Conservation (phyloP, 169 alveolate species). For the Babesia bovis region DNA sequence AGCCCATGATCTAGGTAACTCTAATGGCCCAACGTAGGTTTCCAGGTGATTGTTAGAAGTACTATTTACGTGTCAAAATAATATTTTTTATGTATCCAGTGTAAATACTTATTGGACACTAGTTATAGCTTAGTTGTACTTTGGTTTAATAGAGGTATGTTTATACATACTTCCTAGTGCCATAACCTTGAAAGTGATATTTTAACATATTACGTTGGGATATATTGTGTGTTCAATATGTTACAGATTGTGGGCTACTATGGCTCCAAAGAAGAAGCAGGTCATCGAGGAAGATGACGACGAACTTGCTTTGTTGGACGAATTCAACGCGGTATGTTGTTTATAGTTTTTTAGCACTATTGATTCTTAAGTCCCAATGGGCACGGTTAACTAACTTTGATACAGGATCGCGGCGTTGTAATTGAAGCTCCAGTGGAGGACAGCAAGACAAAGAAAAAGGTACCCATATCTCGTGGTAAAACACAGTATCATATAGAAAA, state of each 20-base stretch:
- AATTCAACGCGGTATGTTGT: constrained; percentile 30
- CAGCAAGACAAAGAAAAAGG: constrained; percentile 11
- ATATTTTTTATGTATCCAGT: too few species aligned
- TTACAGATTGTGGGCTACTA: not conserved
- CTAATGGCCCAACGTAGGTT: too few species aligned
- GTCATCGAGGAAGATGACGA: constrained; percentile 42
- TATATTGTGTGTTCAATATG: not conserved
- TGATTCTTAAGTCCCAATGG: not conserved
- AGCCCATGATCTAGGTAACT: too few species aligned
- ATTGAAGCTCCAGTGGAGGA: constrained; percentile 7
- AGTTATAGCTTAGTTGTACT: too few species aligned
- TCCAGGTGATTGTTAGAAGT: too few species aligned
- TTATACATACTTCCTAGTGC: too few species aligned
- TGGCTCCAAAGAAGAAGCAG: constrained; percentile 38
- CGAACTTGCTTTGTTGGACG: constrained; percentile 36
- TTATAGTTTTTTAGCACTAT: too few species aligned
- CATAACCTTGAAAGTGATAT: too few species aligned
- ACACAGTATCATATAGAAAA: constrained; percentile 11
- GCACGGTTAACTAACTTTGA: not conserved
- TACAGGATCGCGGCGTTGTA: constrained; percentile 26
- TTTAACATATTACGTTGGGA: too few species aligned
- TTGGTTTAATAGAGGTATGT: too few species aligned
- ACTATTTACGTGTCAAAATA: too few species aligned
- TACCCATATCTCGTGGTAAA: not conserved
- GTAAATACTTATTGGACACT: too few species aligned